These are phyloP conservation scores for Reticulascus tulasneorum DNA, from an alignment of 2,329 filamentous ascomycete genomes.

Conservation along the genomic window DNA sequence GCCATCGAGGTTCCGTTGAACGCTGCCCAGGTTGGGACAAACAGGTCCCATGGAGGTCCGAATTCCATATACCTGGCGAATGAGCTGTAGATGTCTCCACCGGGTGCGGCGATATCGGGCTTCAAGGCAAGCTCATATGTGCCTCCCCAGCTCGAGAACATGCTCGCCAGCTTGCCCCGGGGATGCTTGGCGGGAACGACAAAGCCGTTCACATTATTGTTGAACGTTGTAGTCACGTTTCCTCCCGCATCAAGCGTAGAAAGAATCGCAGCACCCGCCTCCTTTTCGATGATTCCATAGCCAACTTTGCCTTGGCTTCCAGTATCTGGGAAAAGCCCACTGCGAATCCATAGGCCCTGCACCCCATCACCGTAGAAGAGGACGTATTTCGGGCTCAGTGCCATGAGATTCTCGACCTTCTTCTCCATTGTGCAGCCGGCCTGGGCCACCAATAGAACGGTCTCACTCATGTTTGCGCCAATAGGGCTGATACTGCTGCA, in stretches of 20 bases:
- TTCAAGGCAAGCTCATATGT: constrained; percentile 8
- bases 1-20: constrained; percentile 1
- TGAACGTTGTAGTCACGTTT: constrained; percentile 34
- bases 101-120: constrained; percentile 2
- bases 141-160: too few species aligned
- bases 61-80: too few species aligned
- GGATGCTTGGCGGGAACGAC: too few species aligned
- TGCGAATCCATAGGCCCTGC: too few species aligned
- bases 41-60: not conserved
- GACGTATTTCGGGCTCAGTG: constrained; percentile 22
- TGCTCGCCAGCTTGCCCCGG: too few species aligned
- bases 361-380: constrained; percentile 20
- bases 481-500: too few species aligned
- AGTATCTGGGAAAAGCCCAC: too few species aligned
- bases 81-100: constrained; percentile 4
- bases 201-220: constrained; percentile 1
- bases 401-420: constrained; percentile 23
- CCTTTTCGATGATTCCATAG: too few species aligned
- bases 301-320: too few species aligned
- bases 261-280: constrained; percentile 20
- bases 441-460: not conserved
- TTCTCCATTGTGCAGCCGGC: constrained; percentile 20
- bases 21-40: too few species aligned
- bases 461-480: too few species aligned
- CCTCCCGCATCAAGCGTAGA: constrained; percentile 29